A percentile compares a stretch with the other conserved stretches of the same genome.
Evolutionary conservation across 2,329 filamentous ascomycete genomes (phyloP).

Genomic region (Penicillium sp.): DNA sequence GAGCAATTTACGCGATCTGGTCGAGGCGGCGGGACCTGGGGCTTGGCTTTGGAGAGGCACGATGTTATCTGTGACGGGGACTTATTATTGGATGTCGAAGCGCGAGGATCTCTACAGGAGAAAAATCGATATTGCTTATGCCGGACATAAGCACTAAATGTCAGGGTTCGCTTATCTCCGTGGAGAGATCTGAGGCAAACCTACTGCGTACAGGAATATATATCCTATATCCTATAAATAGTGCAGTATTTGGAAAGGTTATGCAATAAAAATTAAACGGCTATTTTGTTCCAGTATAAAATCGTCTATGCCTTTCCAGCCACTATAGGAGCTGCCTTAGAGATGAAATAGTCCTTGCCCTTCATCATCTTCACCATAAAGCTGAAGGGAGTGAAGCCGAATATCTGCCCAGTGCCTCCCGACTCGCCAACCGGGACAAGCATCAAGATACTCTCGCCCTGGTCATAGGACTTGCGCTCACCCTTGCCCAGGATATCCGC

Average conservation of each 20-base stretch:
- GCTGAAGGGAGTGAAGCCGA: constrained; percentile 37
- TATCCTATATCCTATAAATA: no score
- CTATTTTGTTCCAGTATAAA: background rate
- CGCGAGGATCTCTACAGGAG: background rate
- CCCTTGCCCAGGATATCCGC: constrained; percentile 22
- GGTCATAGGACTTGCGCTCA: constrained; percentile 20
- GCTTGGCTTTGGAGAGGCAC: background rate
- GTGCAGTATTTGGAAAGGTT: no score
- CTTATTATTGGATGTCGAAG: background rate
- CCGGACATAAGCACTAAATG: background rate
- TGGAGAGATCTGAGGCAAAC: background rate
- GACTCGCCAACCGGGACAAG: constrained; percentile 27
- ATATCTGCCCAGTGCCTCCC: constrained; percentile 30
- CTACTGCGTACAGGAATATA: no score
- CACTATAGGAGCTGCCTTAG: constrained; percentile 19
- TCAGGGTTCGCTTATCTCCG: background rate
- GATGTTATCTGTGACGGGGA: background rate
- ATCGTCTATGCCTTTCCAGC: constrained; percentile 14
- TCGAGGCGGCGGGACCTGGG: background rate
- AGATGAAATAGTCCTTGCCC: constrained; percentile 40
- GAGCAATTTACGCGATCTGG: constrained; percentile 13
- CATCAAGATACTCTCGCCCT: constrained; percentile 27
- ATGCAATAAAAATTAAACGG: background rate
- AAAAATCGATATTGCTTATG: background rate
- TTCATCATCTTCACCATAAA: constrained; percentile 44